Evolutionary conservation across 2,329 filamentous ascomycete genomes (phyloP), one percentile per base, ranked within the genome.

Genomic region (Emergomyces orientalis): DNA sequence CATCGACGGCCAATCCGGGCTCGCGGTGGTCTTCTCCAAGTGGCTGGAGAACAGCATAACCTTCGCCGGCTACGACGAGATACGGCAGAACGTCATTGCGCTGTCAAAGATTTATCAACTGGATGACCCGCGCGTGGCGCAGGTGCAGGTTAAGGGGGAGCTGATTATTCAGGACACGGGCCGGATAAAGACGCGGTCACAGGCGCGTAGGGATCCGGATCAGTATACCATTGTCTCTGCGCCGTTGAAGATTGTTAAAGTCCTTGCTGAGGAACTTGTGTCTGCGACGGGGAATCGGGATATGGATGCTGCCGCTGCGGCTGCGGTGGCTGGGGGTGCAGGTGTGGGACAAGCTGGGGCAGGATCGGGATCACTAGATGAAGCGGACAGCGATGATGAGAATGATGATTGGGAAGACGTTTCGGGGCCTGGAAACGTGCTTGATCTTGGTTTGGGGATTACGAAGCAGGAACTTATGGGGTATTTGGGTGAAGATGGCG

Each of bases 61-160:
- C 75, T 99, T 99, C 77, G 91, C 91, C n/a, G 94, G 94, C 14
- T 99, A 97, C 70, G 92, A 97, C 70, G 93, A 97, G 75, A 97
- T 97, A 69, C 86, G 92, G 69, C 91, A 97, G 75, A 99, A 97
- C 71, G 90, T 97, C 64, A 93, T 96, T 69, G 94, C 94, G 6
- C 83, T 99, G 2, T 92, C 91, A 0, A 96, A 95, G 72, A 80
- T 99, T 2, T 97, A 94, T 75, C 87, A 88, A 62, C 82, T 99
- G 22, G 88, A 94, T 71, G 93, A 97, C 70, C 80, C 86, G 11
- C 88, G 93, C 39, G 76, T 99, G 39, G 80, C 84, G 14, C 86
- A 90, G 70, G 90, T 92, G 3, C 85, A 86, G 72, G 93, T 97
- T 68, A 95, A 93, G 78, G 94, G 94, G 62, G 93, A 99, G 72